Percentiles rank a stretch among this genome's conserved stretches.
phyloP scores from a whole-genome alignment of 306 rosid species.

The Cucurbita argyrosperma region DNA sequence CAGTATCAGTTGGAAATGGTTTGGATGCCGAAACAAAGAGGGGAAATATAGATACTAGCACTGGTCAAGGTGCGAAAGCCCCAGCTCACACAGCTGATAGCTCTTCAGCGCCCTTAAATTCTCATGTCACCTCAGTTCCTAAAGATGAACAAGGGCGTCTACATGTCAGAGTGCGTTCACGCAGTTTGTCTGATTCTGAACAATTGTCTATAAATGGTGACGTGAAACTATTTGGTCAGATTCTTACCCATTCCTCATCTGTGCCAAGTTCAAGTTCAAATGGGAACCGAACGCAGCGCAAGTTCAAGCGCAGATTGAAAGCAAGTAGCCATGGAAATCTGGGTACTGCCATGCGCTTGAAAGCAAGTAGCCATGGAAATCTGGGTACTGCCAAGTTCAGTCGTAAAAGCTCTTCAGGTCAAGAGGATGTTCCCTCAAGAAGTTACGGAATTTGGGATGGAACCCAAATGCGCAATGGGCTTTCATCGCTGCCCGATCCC shows the following conservation, averaged over 20 bases:
- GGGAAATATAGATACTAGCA: background rate
- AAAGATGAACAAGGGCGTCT: constrained; percentile 20
- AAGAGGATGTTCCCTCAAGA: constrained; percentile 34
- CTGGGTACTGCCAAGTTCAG: constrained; percentile 36
- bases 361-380: constrained; percentile 29
- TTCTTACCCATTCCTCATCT: constrained; percentile 49
- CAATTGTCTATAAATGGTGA: constrained; percentile 56
- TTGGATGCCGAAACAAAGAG: background rate
- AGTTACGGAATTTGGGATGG: constrained; percentile 64
- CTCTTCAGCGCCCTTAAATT: background rate
- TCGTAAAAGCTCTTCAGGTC: constrained; percentile 22
- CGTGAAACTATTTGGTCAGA: constrained; percentile 81
- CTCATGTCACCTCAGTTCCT: background rate
- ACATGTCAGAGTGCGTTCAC: constrained; percentile 15
- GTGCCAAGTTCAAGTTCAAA: constrained; percentile 26
- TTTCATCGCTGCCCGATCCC: constrained; percentile 60
- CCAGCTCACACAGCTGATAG: background rate
- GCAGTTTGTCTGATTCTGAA: constrained; percentile 41
- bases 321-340: constrained; percentile 32
- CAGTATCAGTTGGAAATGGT: constrained; percentile 5
- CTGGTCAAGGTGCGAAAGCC: background rate
- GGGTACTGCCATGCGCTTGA: constrained; percentile 13
- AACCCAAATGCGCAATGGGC: constrained; percentile 39
- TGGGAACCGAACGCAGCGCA: constrained; percentile 33
- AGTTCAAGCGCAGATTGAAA: constrained; percentile 25